These are phyloP conservation scores for Kwoniella europaea DNA, from an alignment of 768 basidiomycete species.

Conservation along the genomic window DNA sequence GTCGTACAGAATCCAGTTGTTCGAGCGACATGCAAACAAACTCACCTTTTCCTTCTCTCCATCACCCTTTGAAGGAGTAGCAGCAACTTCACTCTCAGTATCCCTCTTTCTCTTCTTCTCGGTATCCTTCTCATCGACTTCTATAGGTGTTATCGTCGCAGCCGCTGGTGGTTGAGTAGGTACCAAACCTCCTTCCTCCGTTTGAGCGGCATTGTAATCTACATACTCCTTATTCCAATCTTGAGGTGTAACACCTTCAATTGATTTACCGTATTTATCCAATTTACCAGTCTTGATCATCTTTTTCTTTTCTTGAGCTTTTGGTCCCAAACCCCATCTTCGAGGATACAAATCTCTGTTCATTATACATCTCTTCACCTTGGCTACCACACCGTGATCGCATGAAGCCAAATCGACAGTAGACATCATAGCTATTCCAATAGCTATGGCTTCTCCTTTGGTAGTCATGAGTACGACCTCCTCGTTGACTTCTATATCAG, in stretches of 20 bases:
- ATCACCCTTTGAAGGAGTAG: slow-evolving; percentile 26
- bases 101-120: slow-evolving; percentile 58
- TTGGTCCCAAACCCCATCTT: slow-evolving; percentile 97
- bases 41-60: slow-evolving; percentile 56
- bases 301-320: slow-evolving; percentile 96
- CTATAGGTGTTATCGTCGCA: slow-evolving; percentile 33
- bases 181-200: slow-evolving; percentile 34
- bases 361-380: slow-evolving; percentile 99
- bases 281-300: slow-evolving; percentile 97
- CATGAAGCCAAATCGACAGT: slow-evolving; percentile 97
- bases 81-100: slow-evolving; percentile 38
- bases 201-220: slow-evolving; percentile 79
- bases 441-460: slow-evolving; percentile 94
- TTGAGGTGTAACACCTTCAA: slow-evolving; percentile 82
- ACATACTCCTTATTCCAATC: slow-evolving; percentile 93
- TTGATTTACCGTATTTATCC: slow-evolving; percentile 89
- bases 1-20: background rate
- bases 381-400: slow-evolving; percentile 97
- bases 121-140: slow-evolving; percentile 58
- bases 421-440: slow-evolving; percentile 96
- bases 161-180: slow-evolving; percentile 29
- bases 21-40: background rate
- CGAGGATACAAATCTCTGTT: slow-evolving; percentile 96
- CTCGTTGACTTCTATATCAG: slow-evolving; percentile 90
- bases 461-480: slow-evolving; percentile 99